Base-by-base conservation (phyloP, 805 yeast genomes). In the Monosporozyma aquatica region DNA sequence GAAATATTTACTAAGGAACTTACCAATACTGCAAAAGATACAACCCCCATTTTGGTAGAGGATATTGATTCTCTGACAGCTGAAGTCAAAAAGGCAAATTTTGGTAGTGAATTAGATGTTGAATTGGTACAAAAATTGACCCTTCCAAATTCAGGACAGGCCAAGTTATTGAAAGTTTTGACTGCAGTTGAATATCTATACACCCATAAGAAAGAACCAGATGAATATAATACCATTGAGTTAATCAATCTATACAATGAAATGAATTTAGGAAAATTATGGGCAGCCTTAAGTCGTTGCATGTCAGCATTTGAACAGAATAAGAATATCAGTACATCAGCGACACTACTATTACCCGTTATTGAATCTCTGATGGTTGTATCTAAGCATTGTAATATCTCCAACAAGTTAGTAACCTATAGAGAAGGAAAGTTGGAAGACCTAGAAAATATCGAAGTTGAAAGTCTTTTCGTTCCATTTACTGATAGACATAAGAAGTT, bases 311-410 rank as follows among this genome's bases (percentile, higher is more conserved):
- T 84, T 44, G 90, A 81, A 54, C 78, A 73, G 18, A 72, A 74
- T 32, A 69, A 73, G 13, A 68, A 69, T 13, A 64, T 80, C 48
- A 66, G 75, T 18, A 77, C 78, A 37, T 76, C 86, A 36, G 87
- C 95, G 0, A 82, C 95, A 1, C 81, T 85, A 1, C 64, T 89
- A 20, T 67, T 90, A 20, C 97, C 97, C 0, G 62, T 87, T 47
- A 86, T 90, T 47, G 98, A 90, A 59, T 80, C 95, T 0, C 68
- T 92, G 43, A 87, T 92, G 95, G 95, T 90, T 39, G 92, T 92
- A n/a, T 87, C 95, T 64, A 89, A 89, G 55, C 94, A 85, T 55
- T 29, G 40, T 10, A 53, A 81, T 75, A 41, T 63, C 71, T 43
- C 80, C 69, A 47, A 42, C 11, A 66, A 70, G 9, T 22, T 61